These are phyloP conservation scores for Mitragyna speciosa DNA, from an alignment of 257 asterid genomes.

Conservation along the genomic window DNA sequence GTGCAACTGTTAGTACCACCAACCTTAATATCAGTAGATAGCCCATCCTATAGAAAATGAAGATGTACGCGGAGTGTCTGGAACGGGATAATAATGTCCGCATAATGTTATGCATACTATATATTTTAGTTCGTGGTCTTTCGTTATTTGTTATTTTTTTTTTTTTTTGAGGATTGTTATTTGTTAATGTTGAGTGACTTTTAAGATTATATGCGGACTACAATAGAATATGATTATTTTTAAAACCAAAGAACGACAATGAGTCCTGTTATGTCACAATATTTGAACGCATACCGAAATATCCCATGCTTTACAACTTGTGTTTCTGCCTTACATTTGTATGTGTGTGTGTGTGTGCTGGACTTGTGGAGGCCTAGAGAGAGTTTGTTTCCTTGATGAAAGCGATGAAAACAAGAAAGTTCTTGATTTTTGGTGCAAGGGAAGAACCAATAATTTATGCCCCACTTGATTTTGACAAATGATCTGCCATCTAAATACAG, in stretches of 20 bases:
- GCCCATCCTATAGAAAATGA: neutral
- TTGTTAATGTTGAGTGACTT: neutral
- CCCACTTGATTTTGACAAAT: conserved; percentile 23
- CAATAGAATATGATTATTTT: neutral
- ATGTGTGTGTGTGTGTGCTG: conserved; percentile 4
- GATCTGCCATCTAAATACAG: conserved; percentile 3
- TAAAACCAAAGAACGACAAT: neutral
- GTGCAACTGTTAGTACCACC: neutral
- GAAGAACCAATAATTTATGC: neutral
- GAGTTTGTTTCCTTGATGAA: neutral
- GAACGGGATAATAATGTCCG: neutral
- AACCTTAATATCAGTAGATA: too few species aligned
- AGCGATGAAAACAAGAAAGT: conserved; percentile 8
- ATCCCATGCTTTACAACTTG: neutral
- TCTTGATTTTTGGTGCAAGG: neutral
- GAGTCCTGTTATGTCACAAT: neutral
- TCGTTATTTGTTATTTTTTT: neutral
- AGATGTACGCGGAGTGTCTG: neutral
- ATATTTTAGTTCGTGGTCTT: neutral
- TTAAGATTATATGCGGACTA: neutral
- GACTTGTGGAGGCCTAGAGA: conserved; percentile 5
- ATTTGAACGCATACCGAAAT: neutral
- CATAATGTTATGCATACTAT: neutral
- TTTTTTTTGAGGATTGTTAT: too few species aligned
- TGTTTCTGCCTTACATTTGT: neutral